phyloP scores from a whole-genome alignment of 257 asterid species.

The Solanum corneliomulleri region DNA sequence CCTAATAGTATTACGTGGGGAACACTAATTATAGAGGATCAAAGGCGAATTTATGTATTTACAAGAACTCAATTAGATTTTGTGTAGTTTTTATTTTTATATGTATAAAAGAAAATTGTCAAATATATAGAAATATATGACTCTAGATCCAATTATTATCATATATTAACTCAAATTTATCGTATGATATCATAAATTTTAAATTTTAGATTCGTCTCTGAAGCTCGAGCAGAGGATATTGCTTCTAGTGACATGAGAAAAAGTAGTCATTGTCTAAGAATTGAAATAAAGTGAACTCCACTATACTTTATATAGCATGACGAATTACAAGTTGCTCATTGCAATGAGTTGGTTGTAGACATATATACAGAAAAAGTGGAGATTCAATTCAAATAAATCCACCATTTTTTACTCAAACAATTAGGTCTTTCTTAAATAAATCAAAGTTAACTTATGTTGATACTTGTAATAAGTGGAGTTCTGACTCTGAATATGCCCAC shows the following conservation, averaged over 20 bases:
- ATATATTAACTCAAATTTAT: not conserved
- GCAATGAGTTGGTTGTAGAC: not conserved
- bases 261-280: not conserved
- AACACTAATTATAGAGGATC: not conserved
- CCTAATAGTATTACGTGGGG: not conserved
- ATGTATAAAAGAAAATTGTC: no score
- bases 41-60: not conserved
- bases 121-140: no score
- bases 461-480: not conserved
- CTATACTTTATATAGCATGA: not conserved
- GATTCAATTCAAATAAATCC: not conserved
- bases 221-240: not conserved
- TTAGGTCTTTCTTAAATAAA: not conserved
- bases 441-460: not conserved
- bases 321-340: not conserved
- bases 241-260: not conserved
- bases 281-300: not conserved
- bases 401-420: not conserved
- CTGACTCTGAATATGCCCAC: not conserved
- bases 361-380: not conserved
- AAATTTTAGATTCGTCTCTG: accelerated
- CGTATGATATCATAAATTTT: not conserved
- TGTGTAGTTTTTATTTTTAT: not conserved
- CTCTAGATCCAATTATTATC: not conserved
- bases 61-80: not conserved